Evolutionary conservation across 108 stramenopile genomes (phyloP), one percentile per base, ranked within the genome.

Genomic region (Nitzschia sp.): DNA sequence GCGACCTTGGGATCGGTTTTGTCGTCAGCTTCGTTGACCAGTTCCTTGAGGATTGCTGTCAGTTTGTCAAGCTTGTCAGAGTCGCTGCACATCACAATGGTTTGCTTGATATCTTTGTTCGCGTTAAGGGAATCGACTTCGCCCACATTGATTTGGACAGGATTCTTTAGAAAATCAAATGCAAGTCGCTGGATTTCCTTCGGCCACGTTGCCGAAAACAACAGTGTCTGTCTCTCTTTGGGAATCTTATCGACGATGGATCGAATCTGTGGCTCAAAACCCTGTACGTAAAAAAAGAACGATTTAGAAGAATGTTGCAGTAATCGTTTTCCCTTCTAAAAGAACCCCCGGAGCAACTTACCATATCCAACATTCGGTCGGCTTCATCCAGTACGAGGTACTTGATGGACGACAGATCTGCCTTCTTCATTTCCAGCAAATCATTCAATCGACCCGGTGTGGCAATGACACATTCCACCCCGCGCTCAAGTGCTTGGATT

Each of bases 221-320:
- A 89, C 52, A 98, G 76, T 3, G 98, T 98, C 80, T 98, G 98
- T 30, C 96, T 80, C 29, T 76, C 85, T 28, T 81, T 56, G 22
- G 97, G 97, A 46, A 98, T 81, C 28, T 91, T 76, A 45, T 76
- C 77, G 66, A 99, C 81, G 68, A 99, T 97, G 62, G 89, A 90
- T 19, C 99, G 91, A 79, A 99, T 99, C 76, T 99, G 97, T 1
- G 99, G 99, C 76, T 99, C 99, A 70, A 99, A 99, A 26, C 99
- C 99, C 99, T 75, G 53, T 1, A 38, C 29, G 22, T 19, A 45
- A 53, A 41, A 97, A 93, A 78, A 97, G 94, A 48, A 94, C 79
- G 93, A 96, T 94, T 34, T 92, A 72, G 33, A n/a, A n/a, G n/a
- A n/a, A n/a, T n/a, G n/a, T n/a, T n/a, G n/a, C n/a, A n/a, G 32